These are phyloP conservation scores for Chaetomiaceae sp. DNA, from an alignment of 2,329 filamentous ascomycete genomes.

Conservation along the genomic window DNA sequence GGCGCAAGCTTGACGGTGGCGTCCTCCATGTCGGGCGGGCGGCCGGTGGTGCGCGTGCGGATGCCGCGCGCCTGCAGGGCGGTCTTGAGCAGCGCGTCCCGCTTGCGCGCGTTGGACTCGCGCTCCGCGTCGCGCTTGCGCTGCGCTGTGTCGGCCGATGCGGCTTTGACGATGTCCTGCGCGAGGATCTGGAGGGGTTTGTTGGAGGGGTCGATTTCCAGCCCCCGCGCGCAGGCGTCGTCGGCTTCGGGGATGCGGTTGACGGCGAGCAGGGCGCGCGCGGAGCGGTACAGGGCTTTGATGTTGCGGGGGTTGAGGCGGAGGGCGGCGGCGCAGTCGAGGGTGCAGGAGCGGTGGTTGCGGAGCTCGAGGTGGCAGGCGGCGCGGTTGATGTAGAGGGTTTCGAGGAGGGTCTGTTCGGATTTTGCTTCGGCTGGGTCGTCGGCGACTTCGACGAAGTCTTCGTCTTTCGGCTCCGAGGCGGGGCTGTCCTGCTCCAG, in stretches of 20 bases:
- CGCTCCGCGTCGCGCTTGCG: slow-evolving; percentile 53
- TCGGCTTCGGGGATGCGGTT: slow-evolving; percentile 75
- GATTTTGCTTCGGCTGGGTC: slow-evolving; percentile 54
- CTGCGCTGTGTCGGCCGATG: slow-evolving; percentile 50
- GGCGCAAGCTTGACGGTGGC: slow-evolving; percentile 65
- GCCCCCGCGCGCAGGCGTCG: slow-evolving; percentile 70
- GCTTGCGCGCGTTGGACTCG: slow-evolving; percentile 49
- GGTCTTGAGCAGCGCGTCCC: slow-evolving; percentile 58
- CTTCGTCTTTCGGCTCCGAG: background rate
- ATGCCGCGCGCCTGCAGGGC: slow-evolving; percentile 70
- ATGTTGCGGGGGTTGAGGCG: slow-evolving; percentile 74
- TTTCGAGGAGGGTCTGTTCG: slow-evolving; percentile 65
- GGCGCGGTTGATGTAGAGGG: slow-evolving; percentile 80
- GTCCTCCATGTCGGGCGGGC: slow-evolving; percentile 85
- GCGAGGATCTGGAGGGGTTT: slow-evolving; percentile 58
- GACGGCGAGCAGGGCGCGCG: slow-evolving; percentile 71
- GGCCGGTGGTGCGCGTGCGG: slow-evolving; percentile 58
- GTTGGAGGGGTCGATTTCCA: slow-evolving; percentile 69
- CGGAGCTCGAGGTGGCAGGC: slow-evolving; percentile 82
- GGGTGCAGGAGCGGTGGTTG: slow-evolving; percentile 83
- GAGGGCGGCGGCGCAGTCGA: slow-evolving; percentile 77
- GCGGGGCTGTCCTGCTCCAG: background rate
- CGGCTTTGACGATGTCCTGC: slow-evolving; percentile 58
- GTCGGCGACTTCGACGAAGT: slow-evolving; percentile 18
- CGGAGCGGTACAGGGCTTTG: slow-evolving; percentile 88